These are phyloP conservation scores for Coix lacrymajobi DNA, from an alignment of 176 grass and related monocot genomes.

Conservation along the genomic window DNA sequence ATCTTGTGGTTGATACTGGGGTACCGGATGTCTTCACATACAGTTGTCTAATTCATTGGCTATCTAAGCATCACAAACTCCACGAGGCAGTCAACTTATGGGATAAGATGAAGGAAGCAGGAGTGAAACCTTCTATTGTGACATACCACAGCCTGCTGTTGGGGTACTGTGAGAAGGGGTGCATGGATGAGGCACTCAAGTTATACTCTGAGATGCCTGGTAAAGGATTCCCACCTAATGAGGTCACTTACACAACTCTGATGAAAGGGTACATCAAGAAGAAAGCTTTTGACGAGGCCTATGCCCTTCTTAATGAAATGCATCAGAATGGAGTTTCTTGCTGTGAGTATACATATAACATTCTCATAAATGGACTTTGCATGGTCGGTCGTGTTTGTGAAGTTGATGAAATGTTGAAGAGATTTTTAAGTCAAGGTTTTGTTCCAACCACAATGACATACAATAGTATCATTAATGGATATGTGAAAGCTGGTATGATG, in stretches of 20 bases:
- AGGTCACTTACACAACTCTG: slow-evolving; percentile 62
- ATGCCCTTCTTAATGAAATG: slow-evolving; percentile 56
- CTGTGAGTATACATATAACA: slow-evolving; percentile 68
- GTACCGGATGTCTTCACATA: slow-evolving; percentile 49
- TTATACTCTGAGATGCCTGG: slow-evolving; percentile 59
- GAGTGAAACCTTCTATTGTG: slow-evolving; percentile 50
- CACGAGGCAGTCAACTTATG: slow-evolving; percentile 49
- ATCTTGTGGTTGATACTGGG: slow-evolving; percentile 36
- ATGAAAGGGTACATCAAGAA: slow-evolving; percentile 59
- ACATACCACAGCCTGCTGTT: slow-evolving; percentile 61
- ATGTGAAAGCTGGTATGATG: slow-evolving; percentile 59
- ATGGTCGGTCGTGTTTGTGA: slow-evolving; percentile 35
- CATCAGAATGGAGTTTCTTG: slow-evolving; percentile 47
- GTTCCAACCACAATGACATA: slow-evolving; percentile 63
- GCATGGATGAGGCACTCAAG: slow-evolving; percentile 58
- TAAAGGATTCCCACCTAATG: slow-evolving; percentile 60
- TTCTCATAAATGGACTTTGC: slow-evolving; percentile 71
- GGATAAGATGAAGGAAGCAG: slow-evolving; percentile 58
- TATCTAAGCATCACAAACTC: slow-evolving; percentile 45
- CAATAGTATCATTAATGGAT: slow-evolving; percentile 83
- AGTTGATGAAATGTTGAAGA: slow-evolving; percentile 63
- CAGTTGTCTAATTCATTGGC: slow-evolving; percentile 61
- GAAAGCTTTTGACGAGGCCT: slow-evolving; percentile 49
- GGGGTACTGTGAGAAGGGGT: slow-evolving; percentile 56
- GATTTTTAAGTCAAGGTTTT: slow-evolving; percentile 73